Percentiles rank a stretch among this genome's conserved stretches.
phyloP scores from a whole-genome alignment of 192 early-diverging fungal genomes.

The Bifiguratus adelaidae region DNA sequence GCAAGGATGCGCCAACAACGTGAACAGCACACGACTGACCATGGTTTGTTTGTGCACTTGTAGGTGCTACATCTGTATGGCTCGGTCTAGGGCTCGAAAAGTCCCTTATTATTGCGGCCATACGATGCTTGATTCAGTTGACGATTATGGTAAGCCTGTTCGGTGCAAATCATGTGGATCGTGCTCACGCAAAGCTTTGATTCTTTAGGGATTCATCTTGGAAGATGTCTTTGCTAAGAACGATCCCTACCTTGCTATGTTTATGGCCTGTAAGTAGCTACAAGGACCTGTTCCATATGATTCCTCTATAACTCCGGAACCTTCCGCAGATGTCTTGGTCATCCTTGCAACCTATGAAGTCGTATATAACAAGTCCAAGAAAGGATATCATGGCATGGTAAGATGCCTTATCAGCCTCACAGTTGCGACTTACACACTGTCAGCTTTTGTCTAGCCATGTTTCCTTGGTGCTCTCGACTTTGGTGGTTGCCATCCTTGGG shows the following conservation, averaged over 20 bases:
- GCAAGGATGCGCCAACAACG: neutral
- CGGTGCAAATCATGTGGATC: neutral
- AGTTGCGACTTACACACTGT: neutral
- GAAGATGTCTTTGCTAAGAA: slow-evolving; percentile 54
- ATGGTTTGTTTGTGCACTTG: neutral
- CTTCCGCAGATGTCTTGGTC: slow-evolving; percentile 35
- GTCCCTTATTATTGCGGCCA: slow-evolving; percentile 53
- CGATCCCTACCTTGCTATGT: slow-evolving; percentile 45
- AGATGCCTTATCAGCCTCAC: neutral
- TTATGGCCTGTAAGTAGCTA: slow-evolving; percentile 38
- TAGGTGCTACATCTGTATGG: slow-evolving; percentile 41
- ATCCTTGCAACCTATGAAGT: slow-evolving; percentile 56
- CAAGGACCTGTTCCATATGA: neutral
- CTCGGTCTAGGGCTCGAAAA: slow-evolving; percentile 56
- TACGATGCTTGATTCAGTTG: slow-evolving; percentile 70
- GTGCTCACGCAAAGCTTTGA: neutral
- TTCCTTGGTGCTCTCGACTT: slow-evolving; percentile 34
- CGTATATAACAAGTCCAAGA: slow-evolving; percentile 57
- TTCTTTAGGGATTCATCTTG: slow-evolving; percentile 42
- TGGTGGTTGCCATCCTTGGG: slow-evolving; percentile 41
- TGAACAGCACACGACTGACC: no score
- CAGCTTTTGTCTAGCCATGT: slow-evolving; percentile 37
- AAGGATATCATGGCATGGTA: slow-evolving; percentile 68
- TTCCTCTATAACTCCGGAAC: neutral
- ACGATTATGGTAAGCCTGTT: slow-evolving; percentile 47